These are phyloP conservation scores for Fusarium concolor DNA, from an alignment of 2,329 filamentous ascomycete genomes.

Conservation along the genomic window DNA sequence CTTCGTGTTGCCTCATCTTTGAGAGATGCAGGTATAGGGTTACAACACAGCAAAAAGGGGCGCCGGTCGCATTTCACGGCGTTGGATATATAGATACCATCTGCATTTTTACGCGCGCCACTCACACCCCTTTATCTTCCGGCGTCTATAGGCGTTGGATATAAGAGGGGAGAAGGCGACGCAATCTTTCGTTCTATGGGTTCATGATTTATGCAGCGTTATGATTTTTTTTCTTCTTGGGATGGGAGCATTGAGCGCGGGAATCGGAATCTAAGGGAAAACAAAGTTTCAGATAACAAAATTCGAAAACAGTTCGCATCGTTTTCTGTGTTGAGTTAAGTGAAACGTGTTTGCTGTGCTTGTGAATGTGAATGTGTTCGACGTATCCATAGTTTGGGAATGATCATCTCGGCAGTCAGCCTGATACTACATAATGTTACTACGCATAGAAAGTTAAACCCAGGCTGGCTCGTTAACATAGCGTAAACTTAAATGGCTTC, in stretches of 20 bases:
- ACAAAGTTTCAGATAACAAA: constrained; percentile 17
- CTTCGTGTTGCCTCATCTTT: constrained; percentile 13
- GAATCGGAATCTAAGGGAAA: constrained; percentile 21
- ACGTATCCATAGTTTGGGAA: neutral
- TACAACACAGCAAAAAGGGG: constrained; percentile 24
- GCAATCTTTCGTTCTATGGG: constrained; percentile 18
- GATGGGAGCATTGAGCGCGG: constrained; percentile 26
- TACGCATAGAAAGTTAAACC: no score
- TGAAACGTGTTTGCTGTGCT: constrained; percentile 16
- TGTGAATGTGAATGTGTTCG: neutral
- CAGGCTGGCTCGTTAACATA: neutral
- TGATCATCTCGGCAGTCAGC: constrained; percentile 1
- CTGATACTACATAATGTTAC: neutral
- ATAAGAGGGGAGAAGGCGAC: neutral
- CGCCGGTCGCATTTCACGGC: constrained; percentile 45
- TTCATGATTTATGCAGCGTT: constrained; percentile 30
- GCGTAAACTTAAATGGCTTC: neutral
- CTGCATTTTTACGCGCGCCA: constrained; percentile 28
- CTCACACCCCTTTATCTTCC: neutral
- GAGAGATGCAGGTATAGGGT: constrained; percentile 14
- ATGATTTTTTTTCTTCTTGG: constrained; percentile 19
- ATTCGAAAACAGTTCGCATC: constrained; percentile 27
- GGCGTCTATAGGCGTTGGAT: constrained; percentile 7
- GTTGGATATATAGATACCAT: constrained; percentile 47
- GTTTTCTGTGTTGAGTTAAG: constrained; percentile 14